Evolutionary conservation across 2,329 filamentous ascomycete genomes (phyloP).

Genomic region (Aureobasidium leucospermi): DNA sequence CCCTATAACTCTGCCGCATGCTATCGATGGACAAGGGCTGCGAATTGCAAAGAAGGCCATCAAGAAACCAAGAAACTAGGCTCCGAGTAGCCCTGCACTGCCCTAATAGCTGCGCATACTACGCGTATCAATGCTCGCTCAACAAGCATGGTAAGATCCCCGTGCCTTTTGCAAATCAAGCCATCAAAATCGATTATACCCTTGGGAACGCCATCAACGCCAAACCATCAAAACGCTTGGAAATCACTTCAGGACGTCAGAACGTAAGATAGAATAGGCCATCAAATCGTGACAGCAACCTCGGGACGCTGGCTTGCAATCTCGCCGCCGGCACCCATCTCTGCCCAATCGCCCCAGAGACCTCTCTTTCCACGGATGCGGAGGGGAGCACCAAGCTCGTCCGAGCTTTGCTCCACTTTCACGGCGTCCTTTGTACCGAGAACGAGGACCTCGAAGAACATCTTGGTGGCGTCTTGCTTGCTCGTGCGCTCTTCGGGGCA

Average conservation of each 20-base stretch:
- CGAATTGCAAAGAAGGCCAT: neutral
- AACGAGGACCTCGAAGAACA: slow-evolving; percentile 97
- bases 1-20: slow-evolving; percentile 3
- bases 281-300: slow-evolving; percentile 6
- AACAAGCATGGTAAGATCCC: neutral
- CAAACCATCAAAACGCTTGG: neutral
- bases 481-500: slow-evolving; percentile 74
- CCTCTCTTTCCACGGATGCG: slow-evolving; percentile 83
- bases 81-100: neutral
- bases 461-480: slow-evolving; percentile 91
- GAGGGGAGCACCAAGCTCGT: slow-evolving; percentile 68
- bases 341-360: slow-evolving; percentile 96
- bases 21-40: neutral
- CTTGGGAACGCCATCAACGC: neutral
- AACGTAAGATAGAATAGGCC: slow-evolving; percentile 1
- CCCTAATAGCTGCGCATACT: neutral
- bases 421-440: slow-evolving; percentile 96
- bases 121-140: neutral
- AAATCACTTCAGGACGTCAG: neutral
- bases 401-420: slow-evolving; percentile 75
- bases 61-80: neutral
- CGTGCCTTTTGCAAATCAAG: neutral
- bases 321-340: slow-evolving; percentile 44
- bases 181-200: neutral
- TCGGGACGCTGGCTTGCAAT: slow-evolving; percentile 7